Evolutionary conservation across 31 red algal genomes (phyloP).

Genomic region (Porphyra umbilicalis): DNA sequence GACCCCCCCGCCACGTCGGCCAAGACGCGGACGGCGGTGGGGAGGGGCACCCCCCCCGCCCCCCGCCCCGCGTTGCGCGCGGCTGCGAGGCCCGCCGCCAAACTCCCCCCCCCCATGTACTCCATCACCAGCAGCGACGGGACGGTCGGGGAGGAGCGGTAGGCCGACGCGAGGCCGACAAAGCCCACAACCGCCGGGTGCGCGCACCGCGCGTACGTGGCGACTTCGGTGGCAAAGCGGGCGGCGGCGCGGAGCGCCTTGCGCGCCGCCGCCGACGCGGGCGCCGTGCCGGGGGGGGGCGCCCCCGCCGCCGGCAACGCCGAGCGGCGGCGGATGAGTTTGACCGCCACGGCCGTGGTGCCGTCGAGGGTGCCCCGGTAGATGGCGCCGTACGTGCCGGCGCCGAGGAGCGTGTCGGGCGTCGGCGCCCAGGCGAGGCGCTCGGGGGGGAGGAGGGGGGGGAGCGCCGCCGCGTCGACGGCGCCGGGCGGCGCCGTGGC

Average conservation of each 20-base stretch:
- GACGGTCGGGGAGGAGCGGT: background rate
- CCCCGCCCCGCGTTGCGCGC: background rate
- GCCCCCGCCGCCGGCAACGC: background rate
- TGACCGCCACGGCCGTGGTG: background rate
- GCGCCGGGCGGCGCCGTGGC: background rate
- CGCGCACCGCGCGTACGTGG: background rate
- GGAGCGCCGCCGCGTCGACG: background rate
- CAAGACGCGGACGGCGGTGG: background rate
- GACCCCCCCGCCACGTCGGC: background rate
- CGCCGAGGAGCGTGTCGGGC: background rate
- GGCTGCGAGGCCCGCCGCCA: background rate
- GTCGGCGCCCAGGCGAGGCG: background rate
- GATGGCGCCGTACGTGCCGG: background rate
- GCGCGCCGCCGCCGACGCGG: background rate
- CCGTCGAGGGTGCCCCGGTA: background rate
- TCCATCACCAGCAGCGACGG: background rate
- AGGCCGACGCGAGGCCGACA: background rate
- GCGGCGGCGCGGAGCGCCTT: background rate
- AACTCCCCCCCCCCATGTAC: background rate
- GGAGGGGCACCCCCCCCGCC: background rate
- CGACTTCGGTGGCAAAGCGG: background rate
- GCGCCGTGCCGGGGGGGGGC: background rate
- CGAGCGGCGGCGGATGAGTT: background rate
- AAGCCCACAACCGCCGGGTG: background rate
- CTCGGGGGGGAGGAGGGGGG: background rate